These are phyloP conservation scores for Neostapfia colusana DNA, from an alignment of 176 grass and related monocot species.

Conservation along the genomic window DNA sequence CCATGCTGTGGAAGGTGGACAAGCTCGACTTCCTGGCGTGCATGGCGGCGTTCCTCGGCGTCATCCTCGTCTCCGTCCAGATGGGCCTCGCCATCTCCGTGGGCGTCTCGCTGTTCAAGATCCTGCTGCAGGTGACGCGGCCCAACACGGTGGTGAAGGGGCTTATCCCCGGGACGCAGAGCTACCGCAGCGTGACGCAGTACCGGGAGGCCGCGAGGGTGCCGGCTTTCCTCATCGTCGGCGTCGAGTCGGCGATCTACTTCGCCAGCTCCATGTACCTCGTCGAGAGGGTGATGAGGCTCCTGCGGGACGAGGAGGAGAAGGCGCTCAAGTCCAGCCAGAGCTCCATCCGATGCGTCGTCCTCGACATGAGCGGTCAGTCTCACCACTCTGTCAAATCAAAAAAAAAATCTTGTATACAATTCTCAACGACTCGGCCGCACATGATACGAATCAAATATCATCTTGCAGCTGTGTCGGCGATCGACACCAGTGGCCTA, in stretches of 20 bases:
- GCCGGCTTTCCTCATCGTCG: slow-evolving; percentile 72
- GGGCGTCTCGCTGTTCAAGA: slow-evolving; percentile 81
- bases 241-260: slow-evolving; percentile 87
- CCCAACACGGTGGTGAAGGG: slow-evolving; percentile 72
- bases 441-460: not conserved
- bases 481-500: slow-evolving; percentile 87
- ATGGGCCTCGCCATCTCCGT: slow-evolving; percentile 78
- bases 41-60: slow-evolving; percentile 77
- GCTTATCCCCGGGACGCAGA: slow-evolving; percentile 68
- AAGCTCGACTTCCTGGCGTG: slow-evolving; percentile 93
- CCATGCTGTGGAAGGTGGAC: slow-evolving; percentile 86
- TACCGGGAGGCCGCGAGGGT: slow-evolving; percentile 72
- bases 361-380: slow-evolving; percentile 88
- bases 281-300: slow-evolving; percentile 77
- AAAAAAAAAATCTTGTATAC: not conserved
- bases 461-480: slow-evolving; percentile 61
- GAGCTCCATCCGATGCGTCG: slow-evolving; percentile 56
- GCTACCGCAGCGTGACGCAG: slow-evolving; percentile 78
- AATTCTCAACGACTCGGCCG: not conserved
- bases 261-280: slow-evolving; percentile 89
- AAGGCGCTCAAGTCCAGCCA: slow-evolving; percentile 50
- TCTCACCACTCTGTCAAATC: not conserved
- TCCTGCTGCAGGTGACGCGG: slow-evolving; percentile 82
- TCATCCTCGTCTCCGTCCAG: slow-evolving; percentile 91
- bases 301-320: slow-evolving; percentile 92